Base-by-base conservation (phyloP, 768 basidiomycete species). In the Termitomyces sp. region DNA sequence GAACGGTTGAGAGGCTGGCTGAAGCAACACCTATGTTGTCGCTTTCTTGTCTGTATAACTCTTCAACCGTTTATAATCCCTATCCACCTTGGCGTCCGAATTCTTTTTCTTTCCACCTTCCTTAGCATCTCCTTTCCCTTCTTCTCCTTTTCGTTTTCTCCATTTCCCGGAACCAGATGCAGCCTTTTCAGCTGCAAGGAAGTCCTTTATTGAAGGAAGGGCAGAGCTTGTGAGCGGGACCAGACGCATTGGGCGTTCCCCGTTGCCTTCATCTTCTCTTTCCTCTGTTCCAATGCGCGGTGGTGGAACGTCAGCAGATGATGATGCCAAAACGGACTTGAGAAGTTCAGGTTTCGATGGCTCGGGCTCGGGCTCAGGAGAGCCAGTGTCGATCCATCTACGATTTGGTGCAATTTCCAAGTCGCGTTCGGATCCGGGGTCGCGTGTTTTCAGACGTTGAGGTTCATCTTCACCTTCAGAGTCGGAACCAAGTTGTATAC, bases 191-290 rank as follows among this genome's bases (percentile, higher is more conserved):
- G 89, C 83, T 6, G 86, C 88, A 41, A 98, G 74, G 60, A 97
- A 79, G 31, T 92, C 89, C 53, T 83, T 83, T 69, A 96, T 90
- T 16, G 91, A 93, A 36, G 92, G 91, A 18, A 95, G 66, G 7
- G 84, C 81, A 24, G 92, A 93, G n/a, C 91, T 88, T 53, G 81
- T 77, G 16, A 98, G 82, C 6, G 92, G 91, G 31, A 78, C 81
- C 11, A 97, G 82, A 41, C 87, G 85, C 61, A 76, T 75, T 6
- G 78, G 72, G 45, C 70, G 66, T 50, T 77, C 77, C 22, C 78
- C 77, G 39, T 78, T 80, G 22, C 71, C 76, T 33, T 75, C 81
- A 18, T 72, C 76, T 31, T 75, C 81, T 44, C 72, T 73, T 55
- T 69, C 76, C 31, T 70, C 75, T 39, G 77, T 76, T 41, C 65